Conservation (phyloP, 139 green algal species). For the Tetradesmus obliquus region DNA sequence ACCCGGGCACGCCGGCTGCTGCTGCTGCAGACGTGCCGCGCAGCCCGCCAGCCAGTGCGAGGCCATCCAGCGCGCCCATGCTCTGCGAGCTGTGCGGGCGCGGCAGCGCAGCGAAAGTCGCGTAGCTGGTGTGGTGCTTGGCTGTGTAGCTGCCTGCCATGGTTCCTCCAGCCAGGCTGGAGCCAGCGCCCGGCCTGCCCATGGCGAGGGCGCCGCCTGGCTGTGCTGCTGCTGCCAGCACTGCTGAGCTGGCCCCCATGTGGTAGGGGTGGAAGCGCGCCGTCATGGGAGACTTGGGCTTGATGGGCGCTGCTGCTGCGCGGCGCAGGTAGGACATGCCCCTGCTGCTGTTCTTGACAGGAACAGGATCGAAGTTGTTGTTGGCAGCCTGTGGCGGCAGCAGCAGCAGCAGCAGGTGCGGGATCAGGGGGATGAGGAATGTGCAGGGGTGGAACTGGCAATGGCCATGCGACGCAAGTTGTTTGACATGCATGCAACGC, state of each 20-base stretch:
- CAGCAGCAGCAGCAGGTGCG: neutral
- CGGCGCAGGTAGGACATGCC: constrained; percentile 5
- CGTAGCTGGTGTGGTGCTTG: neutral
- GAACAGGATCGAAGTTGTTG: constrained; percentile 22
- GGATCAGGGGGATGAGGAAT: neutral
- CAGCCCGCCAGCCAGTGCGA: neutral
- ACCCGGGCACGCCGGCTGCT: neutral
- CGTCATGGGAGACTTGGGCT: constrained; percentile 6
- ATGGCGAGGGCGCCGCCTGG: neutral
- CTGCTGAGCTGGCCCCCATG: neutral
- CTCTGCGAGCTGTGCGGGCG: constrained; percentile 2
- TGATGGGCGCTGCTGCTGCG: neutral
- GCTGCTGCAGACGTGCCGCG: neutral
- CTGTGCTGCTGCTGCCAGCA: constrained; percentile 18
- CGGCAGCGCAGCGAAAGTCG: constrained; percentile 9
- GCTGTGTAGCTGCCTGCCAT: neutral
- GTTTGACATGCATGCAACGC: no score
- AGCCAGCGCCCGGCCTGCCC: neutral
- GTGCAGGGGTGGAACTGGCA: neutral
- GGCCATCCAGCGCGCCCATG: constrained; percentile 8
- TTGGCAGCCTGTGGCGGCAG: neutral
- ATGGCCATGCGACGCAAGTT: no score
- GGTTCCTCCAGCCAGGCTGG: neutral
- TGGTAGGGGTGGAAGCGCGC: constrained; percentile 13
- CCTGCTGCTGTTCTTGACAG: neutral